Conservation (phyloP, 768 basidiomycete genomes). For the Trichaptum fuscoviolaceum region DNA sequence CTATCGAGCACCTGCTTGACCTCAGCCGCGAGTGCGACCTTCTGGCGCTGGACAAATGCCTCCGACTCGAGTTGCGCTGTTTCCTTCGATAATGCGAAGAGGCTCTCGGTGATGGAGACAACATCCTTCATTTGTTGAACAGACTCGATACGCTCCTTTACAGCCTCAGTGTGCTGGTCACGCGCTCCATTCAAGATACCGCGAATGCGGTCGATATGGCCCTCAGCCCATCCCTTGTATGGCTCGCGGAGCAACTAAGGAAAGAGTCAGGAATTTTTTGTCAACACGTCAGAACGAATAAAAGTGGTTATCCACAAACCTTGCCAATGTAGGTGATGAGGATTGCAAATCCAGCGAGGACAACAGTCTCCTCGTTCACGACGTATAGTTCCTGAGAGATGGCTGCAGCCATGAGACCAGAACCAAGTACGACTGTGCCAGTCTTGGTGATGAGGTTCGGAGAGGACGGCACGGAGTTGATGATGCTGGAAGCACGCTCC, state of each 20-base stretch:
- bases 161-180: conserved; percentile 86
- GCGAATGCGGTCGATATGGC: conserved; percentile 80
- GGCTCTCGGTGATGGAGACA: conserved; percentile 80
- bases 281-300: conserved; percentile 1
- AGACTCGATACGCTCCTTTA: conserved; percentile 86
- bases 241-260: conserved; percentile 72
- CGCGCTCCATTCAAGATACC: conserved; percentile 77
- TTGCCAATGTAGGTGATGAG: conserved; percentile 79
- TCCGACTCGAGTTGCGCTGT: conserved; percentile 87
- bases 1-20: conserved; percentile 93
- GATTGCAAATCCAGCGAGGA: conserved; percentile 78
- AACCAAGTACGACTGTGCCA: conserved; percentile 85
- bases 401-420: conserved; percentile 82
- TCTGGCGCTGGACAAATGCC: conserved; percentile 87
- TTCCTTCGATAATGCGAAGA: conserved; percentile 91
- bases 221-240: conserved; percentile 89
- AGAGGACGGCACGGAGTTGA: conserved; percentile 81
- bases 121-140: conserved; percentile 97
- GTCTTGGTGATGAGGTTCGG: conserved; percentile 93
- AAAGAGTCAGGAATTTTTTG: conserved; percentile 13
- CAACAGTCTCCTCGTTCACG: conserved; percentile 92
- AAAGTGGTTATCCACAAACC: conserved; percentile 37
- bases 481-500: conserved; percentile 84
- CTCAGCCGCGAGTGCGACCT: conserved; percentile 80
- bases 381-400: conserved; percentile 98